Evolutionary conservation across 2,329 filamentous ascomycete genomes (phyloP).

Genomic region (Bipolaris bicolor): DNA sequence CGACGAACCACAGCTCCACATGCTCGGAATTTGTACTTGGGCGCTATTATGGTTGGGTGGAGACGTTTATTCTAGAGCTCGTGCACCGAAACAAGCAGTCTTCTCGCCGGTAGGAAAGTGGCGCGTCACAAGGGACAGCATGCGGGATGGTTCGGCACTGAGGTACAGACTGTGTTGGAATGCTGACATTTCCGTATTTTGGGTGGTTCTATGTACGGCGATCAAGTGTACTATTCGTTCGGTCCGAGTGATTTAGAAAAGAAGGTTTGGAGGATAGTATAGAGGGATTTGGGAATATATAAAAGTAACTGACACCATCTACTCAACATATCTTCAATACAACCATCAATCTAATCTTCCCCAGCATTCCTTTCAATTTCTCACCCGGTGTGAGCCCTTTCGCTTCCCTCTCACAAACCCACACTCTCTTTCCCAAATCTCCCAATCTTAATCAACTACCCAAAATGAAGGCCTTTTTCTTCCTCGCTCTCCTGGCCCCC

Average conservation of each 20-base stretch:
- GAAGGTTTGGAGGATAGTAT: not conserved
- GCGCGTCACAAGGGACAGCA: not conserved
- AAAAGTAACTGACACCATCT: not conserved
- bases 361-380: not conserved
- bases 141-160: not conserved
- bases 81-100: not conserved
- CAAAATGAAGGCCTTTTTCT: constrained; percentile 17
- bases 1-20: not conserved
- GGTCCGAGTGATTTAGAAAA: not conserved
- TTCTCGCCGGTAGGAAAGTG: not conserved
- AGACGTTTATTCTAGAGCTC: not conserved
- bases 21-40: no score
- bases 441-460: not conserved
- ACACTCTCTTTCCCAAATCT: not conserved
- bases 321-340: not conserved
- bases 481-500: constrained; percentile 7
- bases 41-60: not conserved
- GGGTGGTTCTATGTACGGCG: not conserved
- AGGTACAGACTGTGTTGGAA: constrained; percentile 9
- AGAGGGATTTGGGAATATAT: not conserved
- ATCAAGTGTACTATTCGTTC: not conserved
- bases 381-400: not conserved
- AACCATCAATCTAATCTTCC: not conserved
- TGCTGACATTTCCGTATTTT: not conserved
- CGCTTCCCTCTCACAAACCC: not conserved